These are phyloP conservation scores for Turritis glabra DNA, from an alignment of 345 rosid genomes.

Conservation along the genomic window DNA sequence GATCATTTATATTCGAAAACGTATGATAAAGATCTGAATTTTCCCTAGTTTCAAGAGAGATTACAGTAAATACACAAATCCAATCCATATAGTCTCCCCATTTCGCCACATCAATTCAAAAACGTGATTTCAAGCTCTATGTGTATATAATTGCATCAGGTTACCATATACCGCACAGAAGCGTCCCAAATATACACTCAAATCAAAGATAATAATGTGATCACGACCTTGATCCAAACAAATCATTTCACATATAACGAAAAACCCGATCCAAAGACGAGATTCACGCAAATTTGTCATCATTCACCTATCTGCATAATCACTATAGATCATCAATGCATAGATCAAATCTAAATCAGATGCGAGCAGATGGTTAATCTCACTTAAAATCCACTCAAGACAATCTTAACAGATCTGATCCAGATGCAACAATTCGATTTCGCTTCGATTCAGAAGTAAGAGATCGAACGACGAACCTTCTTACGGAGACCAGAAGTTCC, in stretches of 20 bases:
- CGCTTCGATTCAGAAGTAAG: not conserved
- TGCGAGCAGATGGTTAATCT: not conserved
- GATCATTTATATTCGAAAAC: not conserved
- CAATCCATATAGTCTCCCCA: not conserved
- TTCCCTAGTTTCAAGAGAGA: not conserved
- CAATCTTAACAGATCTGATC: constrained; percentile 19
- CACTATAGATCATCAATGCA: constrained; percentile 23
- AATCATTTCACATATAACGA: not conserved
- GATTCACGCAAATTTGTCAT: not conserved
- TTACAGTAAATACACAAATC: not conserved
- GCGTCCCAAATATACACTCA: not conserved
- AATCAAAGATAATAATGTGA: not conserved
- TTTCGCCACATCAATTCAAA: not conserved
- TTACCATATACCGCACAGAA: not conserved
- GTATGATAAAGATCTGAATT: not conserved
- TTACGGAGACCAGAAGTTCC: constrained; percentile 99
- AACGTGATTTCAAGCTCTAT: not conserved
- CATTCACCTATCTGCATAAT: not conserved
- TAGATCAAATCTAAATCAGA: constrained; percentile 6
- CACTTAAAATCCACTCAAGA: not conserved
- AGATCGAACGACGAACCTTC: constrained; percentile 60
- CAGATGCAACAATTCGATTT: constrained; percentile 3
- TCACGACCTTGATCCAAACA: not conserved
- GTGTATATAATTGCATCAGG: not conserved
- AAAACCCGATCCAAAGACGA: not conserved